Evolutionary conservation across 176 grass and related monocot genomes (phyloP).

Genomic region (Carex pumila): DNA sequence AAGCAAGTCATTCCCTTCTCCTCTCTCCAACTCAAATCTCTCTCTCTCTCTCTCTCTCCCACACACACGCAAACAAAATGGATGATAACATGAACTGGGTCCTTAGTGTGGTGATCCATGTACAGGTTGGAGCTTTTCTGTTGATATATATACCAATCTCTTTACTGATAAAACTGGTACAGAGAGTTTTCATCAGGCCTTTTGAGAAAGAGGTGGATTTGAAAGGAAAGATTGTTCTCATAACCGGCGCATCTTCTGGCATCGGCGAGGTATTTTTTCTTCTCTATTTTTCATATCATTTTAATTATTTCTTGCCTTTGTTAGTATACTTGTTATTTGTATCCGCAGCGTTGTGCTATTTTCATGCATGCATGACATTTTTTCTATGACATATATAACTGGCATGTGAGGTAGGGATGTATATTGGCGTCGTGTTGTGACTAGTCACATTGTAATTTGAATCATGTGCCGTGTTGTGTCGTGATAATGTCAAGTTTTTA

Average conservation of each 20-base stretch:
- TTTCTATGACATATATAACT: too few relatives aligned
- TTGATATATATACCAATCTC: constrained; percentile 55
- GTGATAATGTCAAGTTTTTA: too few relatives aligned
- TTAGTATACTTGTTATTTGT: neutral
- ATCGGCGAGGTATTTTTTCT: constrained; percentile 59
- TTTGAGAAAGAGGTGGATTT: constrained; percentile 52
- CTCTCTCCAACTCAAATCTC: neutral
- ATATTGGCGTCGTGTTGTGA: too few relatives aligned
- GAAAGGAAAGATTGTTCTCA: constrained; percentile 63
- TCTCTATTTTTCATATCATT: neutral
- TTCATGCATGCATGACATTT: neutral
- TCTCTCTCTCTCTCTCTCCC: neutral
- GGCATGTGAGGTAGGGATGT: too few relatives aligned
- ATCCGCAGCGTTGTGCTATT: neutral
- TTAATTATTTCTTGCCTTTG: neutral
- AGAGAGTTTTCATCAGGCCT: constrained; percentile 32
- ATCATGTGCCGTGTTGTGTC: too few relatives aligned
- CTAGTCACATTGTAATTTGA: too few relatives aligned
- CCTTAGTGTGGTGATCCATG: constrained; percentile 48
- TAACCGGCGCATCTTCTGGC: constrained; percentile 92
- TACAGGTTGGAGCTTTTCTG: constrained; percentile 37
- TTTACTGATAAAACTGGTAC: constrained; percentile 33
- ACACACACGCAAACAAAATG: neutral
- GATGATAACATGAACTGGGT: constrained; percentile 29
- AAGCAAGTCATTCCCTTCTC: neutral